phyloP scores from a whole-genome alignment of 2,329 filamentous ascomycete species.

The Diplodia sapinea region DNA sequence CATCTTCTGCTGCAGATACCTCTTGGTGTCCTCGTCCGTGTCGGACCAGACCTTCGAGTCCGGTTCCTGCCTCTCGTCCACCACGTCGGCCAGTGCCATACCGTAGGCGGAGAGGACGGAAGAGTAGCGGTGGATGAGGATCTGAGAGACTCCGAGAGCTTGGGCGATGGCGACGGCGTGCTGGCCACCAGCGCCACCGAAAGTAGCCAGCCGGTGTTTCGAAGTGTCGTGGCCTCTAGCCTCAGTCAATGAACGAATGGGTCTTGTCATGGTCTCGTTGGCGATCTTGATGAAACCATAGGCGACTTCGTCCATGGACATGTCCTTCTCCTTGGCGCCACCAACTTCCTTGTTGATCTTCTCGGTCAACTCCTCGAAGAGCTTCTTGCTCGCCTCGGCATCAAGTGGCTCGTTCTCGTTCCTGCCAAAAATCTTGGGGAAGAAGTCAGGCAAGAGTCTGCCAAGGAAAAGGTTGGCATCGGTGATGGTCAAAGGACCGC shows the following conservation, averaged over 20 bases:
- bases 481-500: constrained; percentile 87
- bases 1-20: constrained; percentile 75
- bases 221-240: constrained; percentile 91
- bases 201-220: constrained; percentile 87
- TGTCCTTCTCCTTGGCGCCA: constrained; percentile 63
- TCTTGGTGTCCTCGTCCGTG: constrained; percentile 58
- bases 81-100: constrained; percentile 91
- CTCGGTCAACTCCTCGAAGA: constrained; percentile 76
- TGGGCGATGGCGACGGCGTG: constrained; percentile 91
- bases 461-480: constrained; percentile 81
- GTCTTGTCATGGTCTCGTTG: constrained; percentile 89
- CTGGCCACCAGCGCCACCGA: constrained; percentile 89
- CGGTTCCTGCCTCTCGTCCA: constrained; percentile 86
- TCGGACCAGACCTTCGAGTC: constrained; percentile 67
- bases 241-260: constrained; percentile 88
- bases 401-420: constrained; percentile 85
- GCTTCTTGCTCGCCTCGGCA: constrained; percentile 72
- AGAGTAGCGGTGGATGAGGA: constrained; percentile 84
- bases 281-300: constrained; percentile 89
- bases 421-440: constrained; percentile 92
- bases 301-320: constrained; percentile 83
- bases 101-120: constrained; percentile 90
- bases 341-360: constrained; percentile 79
- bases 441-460: constrained; percentile 84
- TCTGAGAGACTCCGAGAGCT: constrained; percentile 81